Percentiles rank a stretch among this genome's conserved stretches.
These are phyloP conservation scores for Endoconidiophora polonica DNA, from an alignment of 2,329 filamentous ascomycete species.

Conservation along the genomic window DNA sequence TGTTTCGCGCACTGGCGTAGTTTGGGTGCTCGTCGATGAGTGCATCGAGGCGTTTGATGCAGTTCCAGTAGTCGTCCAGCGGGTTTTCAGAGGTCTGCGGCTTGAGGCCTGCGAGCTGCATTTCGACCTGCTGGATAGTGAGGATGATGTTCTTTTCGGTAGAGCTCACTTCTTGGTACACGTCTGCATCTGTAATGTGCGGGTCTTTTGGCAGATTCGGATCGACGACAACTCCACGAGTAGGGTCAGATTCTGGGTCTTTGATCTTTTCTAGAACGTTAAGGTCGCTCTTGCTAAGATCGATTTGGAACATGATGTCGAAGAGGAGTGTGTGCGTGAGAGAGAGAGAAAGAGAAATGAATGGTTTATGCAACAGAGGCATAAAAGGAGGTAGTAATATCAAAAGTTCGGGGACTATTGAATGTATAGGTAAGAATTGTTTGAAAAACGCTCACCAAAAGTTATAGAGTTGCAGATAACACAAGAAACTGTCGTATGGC, in stretches of 20 bases:
- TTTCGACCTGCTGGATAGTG: conserved; percentile 37
- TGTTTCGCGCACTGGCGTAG: conserved; percentile 60
- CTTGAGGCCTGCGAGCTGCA: conserved; percentile 30
- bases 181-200: conserved; percentile 31
- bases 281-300: conserved; percentile 41
- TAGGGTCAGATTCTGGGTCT: conserved; percentile 46
- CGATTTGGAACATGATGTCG: conserved; percentile 28
- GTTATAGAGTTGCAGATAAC: no score
- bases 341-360: not conserved
- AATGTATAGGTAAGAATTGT: no score
- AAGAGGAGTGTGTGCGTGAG: not conserved
- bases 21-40: conserved; percentile 41
- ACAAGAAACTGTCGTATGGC: no score
- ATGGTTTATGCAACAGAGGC: not conserved
- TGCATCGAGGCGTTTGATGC: conserved; percentile 31
- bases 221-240: conserved; percentile 37
- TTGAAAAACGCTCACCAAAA: no score
- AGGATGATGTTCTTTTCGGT: conserved; percentile 37
- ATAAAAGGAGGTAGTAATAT: no score
- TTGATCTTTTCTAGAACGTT: conserved; percentile 50
- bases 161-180: conserved; percentile 34
- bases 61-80: conserved; percentile 28
- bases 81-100: conserved; percentile 24
- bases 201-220: conserved; percentile 39
- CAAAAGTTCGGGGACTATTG: no score